Evolutionary conservation across 225 moss, liverwort and hornwort genomes (phyloP).

Genomic region (Marchantia paleacea): DNA sequence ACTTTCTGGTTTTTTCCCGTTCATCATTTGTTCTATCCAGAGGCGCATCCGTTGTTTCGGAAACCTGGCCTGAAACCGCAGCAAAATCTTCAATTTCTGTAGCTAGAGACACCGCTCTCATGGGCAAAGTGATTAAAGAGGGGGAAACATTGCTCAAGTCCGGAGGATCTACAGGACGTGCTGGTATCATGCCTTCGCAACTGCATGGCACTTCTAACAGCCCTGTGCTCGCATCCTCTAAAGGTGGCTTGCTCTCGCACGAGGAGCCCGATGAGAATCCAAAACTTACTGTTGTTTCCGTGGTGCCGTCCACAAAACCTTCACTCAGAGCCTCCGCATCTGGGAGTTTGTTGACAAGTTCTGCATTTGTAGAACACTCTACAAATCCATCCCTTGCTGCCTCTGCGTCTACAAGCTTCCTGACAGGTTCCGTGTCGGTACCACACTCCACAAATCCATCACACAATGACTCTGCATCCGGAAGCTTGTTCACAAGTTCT

Average conservation of each 20-base stretch:
- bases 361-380: constrained; percentile 18
- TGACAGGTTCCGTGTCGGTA: constrained; percentile 37
- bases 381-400: constrained; percentile 26
- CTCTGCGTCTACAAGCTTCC: constrained; percentile 34
- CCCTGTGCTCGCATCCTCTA: constrained; percentile 46
- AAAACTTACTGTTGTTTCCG: constrained; percentile 26
- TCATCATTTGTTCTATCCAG: constrained; percentile 51
- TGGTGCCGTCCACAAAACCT: constrained; percentile 31
- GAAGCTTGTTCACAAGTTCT: constrained; percentile 35
- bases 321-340: constrained; percentile 27
- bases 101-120: constrained; percentile 33
- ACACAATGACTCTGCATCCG: constrained; percentile 28
- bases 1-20: constrained; percentile 58
- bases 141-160: constrained; percentile 31
- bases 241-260: constrained; percentile 34
- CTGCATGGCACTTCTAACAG: constrained; percentile 47
- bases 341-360: constrained; percentile 34
- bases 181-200: constrained; percentile 36
- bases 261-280: constrained; percentile 34
- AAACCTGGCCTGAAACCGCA: constrained; percentile 34
- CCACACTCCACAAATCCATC: constrained; percentile 36
- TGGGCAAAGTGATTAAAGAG: constrained; percentile 22
- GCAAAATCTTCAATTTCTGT: constrained; percentile 41
- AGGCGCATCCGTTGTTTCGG: constrained; percentile 26
- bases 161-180: constrained; percentile 36